Evolutionary conservation across 2,329 filamentous ascomycete species (phyloP).

Genomic region (Madurella fahalii): DNA sequence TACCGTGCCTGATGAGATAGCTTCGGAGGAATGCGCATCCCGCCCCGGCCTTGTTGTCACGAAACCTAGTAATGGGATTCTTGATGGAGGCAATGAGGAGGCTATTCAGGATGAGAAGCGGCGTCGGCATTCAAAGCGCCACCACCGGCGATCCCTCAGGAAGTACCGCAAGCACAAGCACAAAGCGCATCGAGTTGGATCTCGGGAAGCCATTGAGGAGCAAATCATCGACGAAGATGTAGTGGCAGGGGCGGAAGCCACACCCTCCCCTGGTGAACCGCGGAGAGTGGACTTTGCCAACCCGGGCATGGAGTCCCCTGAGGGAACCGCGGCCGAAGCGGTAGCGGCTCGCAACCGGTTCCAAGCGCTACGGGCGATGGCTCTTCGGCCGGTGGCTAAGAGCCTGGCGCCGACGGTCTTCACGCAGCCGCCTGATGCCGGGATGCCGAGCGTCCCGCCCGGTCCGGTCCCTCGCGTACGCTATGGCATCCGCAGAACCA

Average conservation of each 20-base stretch:
- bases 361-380: constrained; percentile 54
- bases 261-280: constrained; percentile 37
- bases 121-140: constrained; percentile 14
- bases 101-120: constrained; percentile 42
- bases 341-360: constrained; percentile 43
- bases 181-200: constrained; percentile 34
- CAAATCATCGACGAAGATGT: constrained; percentile 34
- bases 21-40: constrained; percentile 37
- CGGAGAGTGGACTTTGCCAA: constrained; percentile 58
- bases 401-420: constrained; percentile 71
- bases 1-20: constrained; percentile 35
- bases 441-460: constrained; percentile 29
- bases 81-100: constrained; percentile 39
- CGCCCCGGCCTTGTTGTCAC: constrained; percentile 32
- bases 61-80: constrained; percentile 31
- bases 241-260: constrained; percentile 10
- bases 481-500: constrained; percentile 67
- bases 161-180: constrained; percentile 40
- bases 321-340: constrained; percentile 28
- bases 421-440: constrained; percentile 39
- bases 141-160: constrained; percentile 37
- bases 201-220: constrained; percentile 28
- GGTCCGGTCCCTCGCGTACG: constrained; percentile 54
- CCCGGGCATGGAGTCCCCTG: constrained; percentile 3
- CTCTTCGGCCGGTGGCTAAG: constrained; percentile 59